Evolutionary conservation across 2,329 filamentous ascomycete species (phyloP).

Genomic region (Claviceps lovelessii): DNA sequence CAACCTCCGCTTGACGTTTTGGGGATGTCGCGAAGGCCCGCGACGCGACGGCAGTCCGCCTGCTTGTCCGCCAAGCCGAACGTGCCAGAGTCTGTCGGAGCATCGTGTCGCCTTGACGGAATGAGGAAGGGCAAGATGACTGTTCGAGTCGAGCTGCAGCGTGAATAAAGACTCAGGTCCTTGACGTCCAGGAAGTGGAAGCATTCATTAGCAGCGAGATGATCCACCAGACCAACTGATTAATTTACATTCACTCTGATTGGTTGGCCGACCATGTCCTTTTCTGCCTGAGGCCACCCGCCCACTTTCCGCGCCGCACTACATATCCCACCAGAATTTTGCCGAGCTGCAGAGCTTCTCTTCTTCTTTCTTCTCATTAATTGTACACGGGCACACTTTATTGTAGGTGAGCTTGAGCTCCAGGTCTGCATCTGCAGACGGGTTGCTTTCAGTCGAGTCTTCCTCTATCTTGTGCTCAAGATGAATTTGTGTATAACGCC

Average conservation of each 20-base stretch:
- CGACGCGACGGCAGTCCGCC: slow-evolving; percentile 44
- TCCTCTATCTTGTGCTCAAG: slow-evolving; percentile 63
- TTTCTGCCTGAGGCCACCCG: slow-evolving; percentile 4
- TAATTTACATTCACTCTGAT: slow-evolving; percentile 31
- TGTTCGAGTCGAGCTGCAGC: slow-evolving; percentile 22
- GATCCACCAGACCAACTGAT: slow-evolving; percentile 18
- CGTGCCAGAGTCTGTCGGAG: slow-evolving; percentile 53
- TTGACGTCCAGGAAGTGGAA: slow-evolving; percentile 25
- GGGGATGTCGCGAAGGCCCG: slow-evolving; percentile 72
- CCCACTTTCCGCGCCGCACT: slow-evolving; percentile 1
- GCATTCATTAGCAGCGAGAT: slow-evolving; percentile 15
- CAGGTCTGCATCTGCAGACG: slow-evolving; percentile 20
- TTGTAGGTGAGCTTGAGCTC: slow-evolving; percentile 54
- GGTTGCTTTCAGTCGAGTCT: slow-evolving; percentile 42
- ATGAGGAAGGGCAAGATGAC: slow-evolving; percentile 20
- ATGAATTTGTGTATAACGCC: slow-evolving; percentile 37
- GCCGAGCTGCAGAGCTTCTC: slow-evolving; percentile 5
- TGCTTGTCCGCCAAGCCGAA: slow-evolving; percentile 52
- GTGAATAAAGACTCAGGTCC: slow-evolving; percentile 23
- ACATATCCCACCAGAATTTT: slow-evolving; percentile 10
- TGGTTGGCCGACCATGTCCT: slow-evolving; percentile 15
- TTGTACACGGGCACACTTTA: slow-evolving; percentile 58
- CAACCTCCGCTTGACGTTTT: slow-evolving; percentile 75
- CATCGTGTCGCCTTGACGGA: slow-evolving; percentile 50
- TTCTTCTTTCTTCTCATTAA: slow-evolving; percentile 32